Evolutionary conservation across 805 yeast genomes (phyloP).

Genomic region (Candida yuanshanica): DNA sequence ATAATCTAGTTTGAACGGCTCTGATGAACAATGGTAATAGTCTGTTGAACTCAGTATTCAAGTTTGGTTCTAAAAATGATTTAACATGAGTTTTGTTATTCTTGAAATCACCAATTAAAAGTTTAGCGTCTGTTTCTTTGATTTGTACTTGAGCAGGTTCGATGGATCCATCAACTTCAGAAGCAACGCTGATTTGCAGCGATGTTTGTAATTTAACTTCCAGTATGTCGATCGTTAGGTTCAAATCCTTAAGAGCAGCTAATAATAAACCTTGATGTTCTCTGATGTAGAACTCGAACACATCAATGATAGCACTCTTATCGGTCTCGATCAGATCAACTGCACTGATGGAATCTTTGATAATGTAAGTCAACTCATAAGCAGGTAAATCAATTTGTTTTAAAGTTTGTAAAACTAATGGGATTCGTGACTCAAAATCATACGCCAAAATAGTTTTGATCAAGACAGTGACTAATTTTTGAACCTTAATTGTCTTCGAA

Average conservation of each 20-base stretch:
- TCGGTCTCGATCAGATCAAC: conserved; percentile 30
- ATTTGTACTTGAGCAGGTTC: conserved; percentile 11
- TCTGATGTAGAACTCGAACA: conserved; percentile 35
- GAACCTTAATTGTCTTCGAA: conserved; percentile 27
- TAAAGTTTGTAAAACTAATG: conserved; percentile 31
- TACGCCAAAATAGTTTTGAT: conserved; percentile 38
- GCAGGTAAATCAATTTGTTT: conserved; percentile 28
- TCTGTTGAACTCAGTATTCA: conserved; percentile 35
- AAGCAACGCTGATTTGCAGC: conserved; percentile 27
- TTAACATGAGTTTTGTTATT: conserved; percentile 11
- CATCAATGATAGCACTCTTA: conserved; percentile 31
- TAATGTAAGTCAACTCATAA: conserved; percentile 32
- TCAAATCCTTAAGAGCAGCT: conserved; percentile 30
- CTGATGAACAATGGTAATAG: conserved; percentile 39
- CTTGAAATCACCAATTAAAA: conserved; percentile 14
- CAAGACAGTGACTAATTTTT: conserved; percentile 39
- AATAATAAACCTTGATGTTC: conserved; percentile 34
- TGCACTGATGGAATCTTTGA: conserved; percentile 33
- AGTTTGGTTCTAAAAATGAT: conserved; percentile 32
- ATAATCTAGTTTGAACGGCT: conserved; percentile 30
- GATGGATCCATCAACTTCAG: conserved; percentile 23
- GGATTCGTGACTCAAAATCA: conserved; percentile 31
- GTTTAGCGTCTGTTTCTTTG: conserved; percentile 7
- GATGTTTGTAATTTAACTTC: conserved; percentile 70
- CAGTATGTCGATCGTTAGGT: conserved; percentile 37